Base-by-base conservation (phyloP, 441 rosid genomes). In the Codiaeum variegatum region DNA sequence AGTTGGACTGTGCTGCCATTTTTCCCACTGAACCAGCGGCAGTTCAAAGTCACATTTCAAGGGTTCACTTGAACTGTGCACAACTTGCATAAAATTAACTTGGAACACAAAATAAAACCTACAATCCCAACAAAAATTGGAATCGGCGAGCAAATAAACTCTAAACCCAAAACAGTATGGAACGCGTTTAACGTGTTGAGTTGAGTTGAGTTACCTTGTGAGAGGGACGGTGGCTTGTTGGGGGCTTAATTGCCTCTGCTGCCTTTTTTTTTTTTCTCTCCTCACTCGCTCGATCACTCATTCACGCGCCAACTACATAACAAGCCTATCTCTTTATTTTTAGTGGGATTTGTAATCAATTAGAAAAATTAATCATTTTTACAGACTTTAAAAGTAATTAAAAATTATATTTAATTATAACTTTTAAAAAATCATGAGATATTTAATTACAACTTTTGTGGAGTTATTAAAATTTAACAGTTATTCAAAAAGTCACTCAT, bases 1-100 rank as follows among this genome's bases (percentile, higher is more conserved):
- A 52, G 73, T 84, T 83, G 11, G 91, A 86, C 75, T 83, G 89
- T 34, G 89, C 86, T 26, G 92, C 88, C 97, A 91, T 88, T 75
- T 70, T 51, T 19, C 29, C 31, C 31, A 67, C 31, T 52, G 44
- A 40, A 42, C 31, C 28, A 51, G 10, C 29, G 15, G 55, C 44
- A 67, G 58, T 52, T 47, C 61, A 55, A 55, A 55, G 15, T 54
- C 63, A 55, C 72, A 69, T 55, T 36, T 60, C 36, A 60, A 8
- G n/a, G 7, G 11, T 1, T 60, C 44, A 34, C 18, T 32, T 5
- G 31, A 19, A 13, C 68, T 21, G 34, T 24, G n/a, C 12, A 63
- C 21, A 63, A 63, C 0, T n/a, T 2, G 4, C 5, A 63, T 7
- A 13, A 36, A 62, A 62, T 34, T 21, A 62, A 21, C 49, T 15